Evolutionary conservation across 768 basidiomycete species (phyloP).

Genomic region (Suillus discolor): DNA sequence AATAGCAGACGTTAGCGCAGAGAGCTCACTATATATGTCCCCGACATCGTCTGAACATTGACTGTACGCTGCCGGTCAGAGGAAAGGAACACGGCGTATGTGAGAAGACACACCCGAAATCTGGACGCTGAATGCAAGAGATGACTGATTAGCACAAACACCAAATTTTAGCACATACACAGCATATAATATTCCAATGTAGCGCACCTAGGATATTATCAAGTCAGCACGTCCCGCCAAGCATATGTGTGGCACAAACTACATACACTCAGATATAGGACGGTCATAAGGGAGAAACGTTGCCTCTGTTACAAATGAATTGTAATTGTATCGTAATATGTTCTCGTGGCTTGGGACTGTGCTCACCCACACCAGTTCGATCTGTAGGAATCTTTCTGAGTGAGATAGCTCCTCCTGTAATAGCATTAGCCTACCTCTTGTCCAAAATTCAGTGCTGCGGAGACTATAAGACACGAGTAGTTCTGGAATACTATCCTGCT

Average conservation of each 20-base stretch:
- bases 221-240: no score
- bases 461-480: background rate
- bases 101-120: background rate
- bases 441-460: background rate
- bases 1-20: background rate
- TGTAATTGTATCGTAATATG: background rate
- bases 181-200: no score
- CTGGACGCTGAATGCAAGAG: background rate
- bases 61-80: background rate
- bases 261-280: background rate
- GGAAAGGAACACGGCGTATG: background rate
- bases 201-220: no score
- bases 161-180: no score
- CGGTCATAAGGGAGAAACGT: background rate
- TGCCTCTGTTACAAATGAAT: background rate
- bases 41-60: background rate
- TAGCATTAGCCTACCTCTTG: background rate
- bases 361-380: background rate
- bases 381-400: background rate
- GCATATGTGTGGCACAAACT: no score
- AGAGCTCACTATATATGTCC: background rate
- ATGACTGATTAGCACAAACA: no score
- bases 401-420: background rate
- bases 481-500: background rate
- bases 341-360: background rate